Percentiles rank a stretch among this genome's conserved stretches.
Conservation (phyloP, 2,329 filamentous ascomycete genomes). For the Paracoccidioides lutzii region DNA sequence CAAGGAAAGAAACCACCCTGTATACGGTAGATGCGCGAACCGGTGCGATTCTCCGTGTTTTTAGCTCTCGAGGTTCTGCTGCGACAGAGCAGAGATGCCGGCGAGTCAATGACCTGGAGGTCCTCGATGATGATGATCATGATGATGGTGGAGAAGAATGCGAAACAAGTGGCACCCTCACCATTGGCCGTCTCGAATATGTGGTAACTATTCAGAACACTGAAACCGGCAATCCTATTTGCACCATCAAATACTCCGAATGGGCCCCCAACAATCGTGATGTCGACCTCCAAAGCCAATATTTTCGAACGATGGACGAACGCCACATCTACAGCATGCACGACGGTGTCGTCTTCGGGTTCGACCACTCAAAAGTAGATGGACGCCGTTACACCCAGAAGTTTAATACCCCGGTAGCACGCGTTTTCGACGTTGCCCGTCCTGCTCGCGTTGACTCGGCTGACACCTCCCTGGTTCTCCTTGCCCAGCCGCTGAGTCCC, state of each 20-base stretch:
- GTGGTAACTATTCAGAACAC: constrained; percentile 70
- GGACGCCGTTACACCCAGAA: constrained; percentile 53
- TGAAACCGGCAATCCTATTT: constrained; percentile 61
- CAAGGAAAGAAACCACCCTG: constrained; percentile 79
- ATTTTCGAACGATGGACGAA: constrained; percentile 66
- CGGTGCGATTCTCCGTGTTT: constrained; percentile 70
- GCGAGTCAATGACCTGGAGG: constrained; percentile 48
- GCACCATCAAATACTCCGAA: constrained; percentile 83
- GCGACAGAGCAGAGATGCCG: constrained; percentile 64
- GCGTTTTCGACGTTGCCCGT: constrained; percentile 77
- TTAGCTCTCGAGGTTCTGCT: constrained; percentile 60
- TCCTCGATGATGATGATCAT: constrained; percentile 33
- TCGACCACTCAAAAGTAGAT: constrained; percentile 51
- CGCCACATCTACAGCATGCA: constrained; percentile 80
- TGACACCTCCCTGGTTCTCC: constrained; percentile 64
- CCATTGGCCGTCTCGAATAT: constrained; percentile 78
- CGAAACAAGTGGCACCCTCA: constrained; percentile 65
- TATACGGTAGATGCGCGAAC: constrained; percentile 80
- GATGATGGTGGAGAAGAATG: constrained; percentile 47
- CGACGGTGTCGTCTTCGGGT: constrained; percentile 71
- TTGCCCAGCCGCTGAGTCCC: constrained; percentile 71
- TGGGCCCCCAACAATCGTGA: constrained; percentile 92
- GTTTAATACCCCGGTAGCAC: constrained; percentile 64
- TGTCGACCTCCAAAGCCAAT: constrained; percentile 72
- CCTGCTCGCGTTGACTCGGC: constrained; percentile 53